Conservation (phyloP, 345 rosid species). For the Erysimum cheiranthoides region DNA sequence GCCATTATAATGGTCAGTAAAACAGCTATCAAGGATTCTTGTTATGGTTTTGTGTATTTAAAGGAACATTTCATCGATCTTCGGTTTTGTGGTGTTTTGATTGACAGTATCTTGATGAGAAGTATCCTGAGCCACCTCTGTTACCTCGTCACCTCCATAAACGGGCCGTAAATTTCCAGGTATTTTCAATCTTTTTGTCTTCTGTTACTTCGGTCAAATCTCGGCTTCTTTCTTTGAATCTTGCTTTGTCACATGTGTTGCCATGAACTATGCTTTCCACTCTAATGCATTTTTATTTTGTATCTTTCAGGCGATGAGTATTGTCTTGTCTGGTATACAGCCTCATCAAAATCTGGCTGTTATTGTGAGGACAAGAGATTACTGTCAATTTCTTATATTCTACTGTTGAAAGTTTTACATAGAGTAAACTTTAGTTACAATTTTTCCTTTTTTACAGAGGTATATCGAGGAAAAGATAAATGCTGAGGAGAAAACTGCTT, state of each 20-base stretch:
- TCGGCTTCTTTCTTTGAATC: neutral
- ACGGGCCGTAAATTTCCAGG: conserved; percentile 76
- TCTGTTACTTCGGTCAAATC: neutral
- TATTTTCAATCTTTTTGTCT: conserved; percentile 17
- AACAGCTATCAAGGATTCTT: neutral
- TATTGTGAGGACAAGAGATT: conserved; percentile 52
- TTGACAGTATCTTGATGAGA: conserved; percentile 79
- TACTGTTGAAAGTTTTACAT: neutral
- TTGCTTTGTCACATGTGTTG: neutral
- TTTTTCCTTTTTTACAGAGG: conserved; percentile 46
- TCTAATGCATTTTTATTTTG: neutral
- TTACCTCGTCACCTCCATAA: conserved; percentile 68
- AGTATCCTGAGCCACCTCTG: conserved; percentile 72
- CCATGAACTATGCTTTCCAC: conserved; percentile 3
- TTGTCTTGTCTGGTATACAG: conserved; percentile 81
- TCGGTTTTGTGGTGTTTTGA: neutral
- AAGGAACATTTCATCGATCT: neutral
- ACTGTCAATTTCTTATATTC: neutral
- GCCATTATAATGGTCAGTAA: conserved; percentile 60
- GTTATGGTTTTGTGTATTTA: neutral
- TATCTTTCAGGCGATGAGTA: conserved; percentile 63
- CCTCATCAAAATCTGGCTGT: conserved; percentile 74
- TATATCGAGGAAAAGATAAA: conserved; percentile 62
- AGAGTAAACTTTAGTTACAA: neutral
- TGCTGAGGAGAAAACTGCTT: conserved; percentile 53